Conservation (phyloP, 2,329 filamentous ascomycete genomes). For the Penicillium sp. region DNA sequence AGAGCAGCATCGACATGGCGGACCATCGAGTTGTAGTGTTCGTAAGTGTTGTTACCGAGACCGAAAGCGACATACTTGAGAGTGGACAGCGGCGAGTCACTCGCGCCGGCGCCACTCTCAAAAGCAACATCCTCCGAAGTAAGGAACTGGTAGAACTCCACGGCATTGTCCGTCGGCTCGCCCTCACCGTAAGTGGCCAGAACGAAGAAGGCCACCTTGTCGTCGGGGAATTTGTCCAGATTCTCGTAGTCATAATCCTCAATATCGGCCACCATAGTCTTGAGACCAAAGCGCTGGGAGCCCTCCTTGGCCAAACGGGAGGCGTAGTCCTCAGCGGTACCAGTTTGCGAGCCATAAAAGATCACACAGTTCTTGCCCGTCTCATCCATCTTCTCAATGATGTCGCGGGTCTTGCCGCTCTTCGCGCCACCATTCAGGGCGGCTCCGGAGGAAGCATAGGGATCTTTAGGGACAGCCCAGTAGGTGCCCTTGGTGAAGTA, state of each 20-base stretch:
- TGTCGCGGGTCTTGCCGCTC: slow-evolving; percentile 83
- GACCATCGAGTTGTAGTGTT: slow-evolving; percentile 99
- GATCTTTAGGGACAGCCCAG: slow-evolving; percentile 79
- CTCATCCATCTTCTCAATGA: slow-evolving; percentile 95
- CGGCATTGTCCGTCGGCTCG: slow-evolving; percentile 97
- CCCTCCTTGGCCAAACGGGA: slow-evolving; percentile 96
- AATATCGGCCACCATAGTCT: slow-evolving; percentile 96
- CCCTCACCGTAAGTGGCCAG: slow-evolving; percentile 97
- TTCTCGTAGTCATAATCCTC: slow-evolving; percentile 98
- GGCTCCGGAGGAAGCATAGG: slow-evolving; percentile 72
- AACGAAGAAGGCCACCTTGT: slow-evolving; percentile 93
- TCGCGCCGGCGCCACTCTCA: slow-evolving; percentile 62
- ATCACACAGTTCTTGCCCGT: slow-evolving; percentile 95
- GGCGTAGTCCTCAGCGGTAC: slow-evolving; percentile 97
- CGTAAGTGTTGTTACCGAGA: slow-evolving; percentile 98
- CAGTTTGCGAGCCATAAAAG: slow-evolving; percentile 98
- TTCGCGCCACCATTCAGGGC: slow-evolving; percentile 66
- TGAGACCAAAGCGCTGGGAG: slow-evolving; percentile 90
- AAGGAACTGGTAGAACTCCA: slow-evolving; percentile 97
- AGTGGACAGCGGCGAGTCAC: slow-evolving; percentile 73
- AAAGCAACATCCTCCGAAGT: slow-evolving; percentile 78
- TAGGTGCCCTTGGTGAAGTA: slow-evolving; percentile 98
- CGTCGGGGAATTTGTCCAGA: slow-evolving; percentile 80
- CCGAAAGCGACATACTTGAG: slow-evolving; percentile 95
- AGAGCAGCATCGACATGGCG: slow-evolving; percentile 83